Evolutionary conservation across 192 early-diverging fungal genomes (phyloP).

Genomic region (Rhizoclosmatium sp.): DNA sequence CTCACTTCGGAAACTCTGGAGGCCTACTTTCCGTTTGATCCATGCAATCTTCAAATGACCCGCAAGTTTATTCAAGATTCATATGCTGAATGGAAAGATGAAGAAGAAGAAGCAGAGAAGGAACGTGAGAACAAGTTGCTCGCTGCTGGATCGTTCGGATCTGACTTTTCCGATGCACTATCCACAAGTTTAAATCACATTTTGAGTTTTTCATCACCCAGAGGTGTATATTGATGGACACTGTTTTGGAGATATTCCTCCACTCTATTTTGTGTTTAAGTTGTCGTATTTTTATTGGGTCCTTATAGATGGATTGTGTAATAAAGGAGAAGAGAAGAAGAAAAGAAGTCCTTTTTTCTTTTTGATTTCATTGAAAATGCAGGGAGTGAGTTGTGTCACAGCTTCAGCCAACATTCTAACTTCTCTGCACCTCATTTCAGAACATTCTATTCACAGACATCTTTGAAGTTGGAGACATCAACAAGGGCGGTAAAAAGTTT

Average conservation of each 20-base stretch:
- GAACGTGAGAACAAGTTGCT: neutral
- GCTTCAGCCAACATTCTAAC: neutral
- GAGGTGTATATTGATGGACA: neutral
- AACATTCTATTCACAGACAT: conserved; percentile 87
- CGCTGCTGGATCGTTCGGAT: conserved; percentile 2
- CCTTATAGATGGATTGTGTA: no score
- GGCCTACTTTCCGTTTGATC: conserved; percentile 94
- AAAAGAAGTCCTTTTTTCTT: neutral
- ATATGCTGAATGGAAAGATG: conserved; percentile 83
- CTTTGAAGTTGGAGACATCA: conserved; percentile 88
- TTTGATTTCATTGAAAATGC: neutral
- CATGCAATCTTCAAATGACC: conserved; percentile 76
- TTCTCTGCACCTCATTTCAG: conserved; percentile 41
- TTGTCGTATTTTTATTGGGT: no score
- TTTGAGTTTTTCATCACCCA: neutral
- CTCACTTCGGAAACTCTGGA: conserved; percentile 57
- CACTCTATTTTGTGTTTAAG: no score
- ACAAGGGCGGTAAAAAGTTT: conserved; percentile 92
- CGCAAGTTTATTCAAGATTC: conserved; percentile 69
- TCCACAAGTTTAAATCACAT: neutral
- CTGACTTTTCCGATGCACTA: neutral
- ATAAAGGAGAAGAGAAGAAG: no score
- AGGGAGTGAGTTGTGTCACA: neutral
- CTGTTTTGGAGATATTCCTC: neutral
- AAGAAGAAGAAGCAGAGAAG: conserved; percentile 58